A percentile compares a stretch with the other conserved stretches of the same genome.
phyloP scores from a whole-genome alignment of 2,329 filamentous ascomycete species.

The Cladosporium sp. region DNA sequence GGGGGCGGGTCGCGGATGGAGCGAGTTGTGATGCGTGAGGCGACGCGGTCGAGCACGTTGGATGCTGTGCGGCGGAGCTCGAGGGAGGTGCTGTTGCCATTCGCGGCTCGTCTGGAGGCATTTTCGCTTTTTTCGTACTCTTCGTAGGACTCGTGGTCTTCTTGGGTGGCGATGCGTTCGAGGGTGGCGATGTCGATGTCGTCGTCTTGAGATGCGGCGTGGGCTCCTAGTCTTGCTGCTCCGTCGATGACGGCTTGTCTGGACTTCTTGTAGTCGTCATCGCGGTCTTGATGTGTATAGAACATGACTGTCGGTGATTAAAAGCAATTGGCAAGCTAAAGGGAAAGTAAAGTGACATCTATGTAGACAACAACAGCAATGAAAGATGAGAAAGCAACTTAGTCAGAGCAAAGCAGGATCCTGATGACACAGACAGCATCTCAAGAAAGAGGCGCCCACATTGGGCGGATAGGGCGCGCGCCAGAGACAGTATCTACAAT shows the following conservation, averaged over 20 bases:
- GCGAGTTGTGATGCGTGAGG: slow-evolving; percentile 39
- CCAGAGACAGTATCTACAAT: slow-evolving; percentile 11
- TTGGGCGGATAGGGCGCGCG: slow-evolving; percentile 1
- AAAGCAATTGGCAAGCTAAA: neutral
- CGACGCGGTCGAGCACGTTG: slow-evolving; percentile 33
- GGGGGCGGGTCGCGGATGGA: slow-evolving; percentile 38
- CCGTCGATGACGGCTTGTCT: slow-evolving; percentile 21
- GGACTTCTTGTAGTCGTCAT: slow-evolving; percentile 18
- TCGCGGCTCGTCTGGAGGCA: neutral
- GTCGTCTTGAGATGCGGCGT: slow-evolving; percentile 19
- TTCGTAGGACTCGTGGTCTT: slow-evolving; percentile 22
- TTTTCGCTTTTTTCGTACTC: neutral
- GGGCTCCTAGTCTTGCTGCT: slow-evolving; percentile 14
- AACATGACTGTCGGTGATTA: slow-evolving; percentile 2
- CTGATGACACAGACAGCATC: slow-evolving; percentile 8
- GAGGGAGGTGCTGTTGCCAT: slow-evolving; percentile 19
- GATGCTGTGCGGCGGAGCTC: slow-evolving; percentile 27
- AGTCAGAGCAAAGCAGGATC: slow-evolving; percentile 6
- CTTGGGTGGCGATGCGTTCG: slow-evolving; percentile 25
- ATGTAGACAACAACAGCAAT: neutral
- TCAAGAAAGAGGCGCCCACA: neutral
- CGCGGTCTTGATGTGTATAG: slow-evolving; percentile 17
- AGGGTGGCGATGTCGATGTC: slow-evolving; percentile 25
- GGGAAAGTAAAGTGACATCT: neutral
- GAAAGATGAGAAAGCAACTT: neutral